Evolutionary conservation across 495 filamentous ascomycete species (phyloP).

Genomic region (Bryoglossum gracile): DNA sequence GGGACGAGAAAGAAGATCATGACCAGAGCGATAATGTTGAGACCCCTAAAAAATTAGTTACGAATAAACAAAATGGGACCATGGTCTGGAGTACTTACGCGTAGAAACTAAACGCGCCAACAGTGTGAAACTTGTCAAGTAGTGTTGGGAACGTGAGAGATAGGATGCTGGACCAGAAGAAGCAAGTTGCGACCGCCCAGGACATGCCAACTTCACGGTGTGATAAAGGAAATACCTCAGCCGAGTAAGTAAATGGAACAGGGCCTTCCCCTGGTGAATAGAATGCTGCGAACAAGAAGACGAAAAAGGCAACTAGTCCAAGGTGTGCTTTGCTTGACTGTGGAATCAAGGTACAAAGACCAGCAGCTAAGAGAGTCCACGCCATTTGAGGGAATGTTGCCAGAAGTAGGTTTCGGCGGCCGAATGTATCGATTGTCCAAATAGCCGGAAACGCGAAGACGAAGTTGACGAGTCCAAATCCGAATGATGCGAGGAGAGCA

Average conservation of each 20-base stretch:
- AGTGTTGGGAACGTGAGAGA: too few relatives aligned
- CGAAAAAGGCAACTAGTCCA: conserved; percentile 51
- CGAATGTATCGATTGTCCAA: conserved; percentile 78
- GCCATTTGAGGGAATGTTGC: conserved; percentile 73
- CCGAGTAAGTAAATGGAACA: conserved; percentile 68
- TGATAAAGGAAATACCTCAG: conserved; percentile 75
- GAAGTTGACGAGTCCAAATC: conserved; percentile 74
- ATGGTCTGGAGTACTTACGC: too few relatives aligned
- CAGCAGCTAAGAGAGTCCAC: conserved; percentile 66
- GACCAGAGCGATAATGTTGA: conserved; percentile 54
- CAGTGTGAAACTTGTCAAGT: too few relatives aligned
- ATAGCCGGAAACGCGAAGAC: conserved; percentile 71
- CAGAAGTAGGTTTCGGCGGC: conserved; percentile 71
- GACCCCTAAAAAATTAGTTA: too few relatives aligned
- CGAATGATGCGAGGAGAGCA: conserved; percentile 62
- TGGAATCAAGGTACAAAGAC: conserved; percentile 73
- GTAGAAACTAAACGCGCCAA: too few relatives aligned
- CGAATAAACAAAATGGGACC: too few relatives aligned
- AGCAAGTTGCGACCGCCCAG: conserved; percentile 64
- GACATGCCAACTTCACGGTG: conserved; percentile 69
- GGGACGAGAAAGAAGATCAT: conserved; percentile 63
- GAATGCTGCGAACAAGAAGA: conserved; percentile 60
- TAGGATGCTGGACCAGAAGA: conserved; percentile 64
- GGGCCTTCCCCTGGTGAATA: conserved; percentile 68
- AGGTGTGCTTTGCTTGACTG: conserved; percentile 32